Evolutionary conservation across 2,329 filamentous ascomycete genomes (phyloP).

Genomic region (Aspergillus spinulosporus): DNA sequence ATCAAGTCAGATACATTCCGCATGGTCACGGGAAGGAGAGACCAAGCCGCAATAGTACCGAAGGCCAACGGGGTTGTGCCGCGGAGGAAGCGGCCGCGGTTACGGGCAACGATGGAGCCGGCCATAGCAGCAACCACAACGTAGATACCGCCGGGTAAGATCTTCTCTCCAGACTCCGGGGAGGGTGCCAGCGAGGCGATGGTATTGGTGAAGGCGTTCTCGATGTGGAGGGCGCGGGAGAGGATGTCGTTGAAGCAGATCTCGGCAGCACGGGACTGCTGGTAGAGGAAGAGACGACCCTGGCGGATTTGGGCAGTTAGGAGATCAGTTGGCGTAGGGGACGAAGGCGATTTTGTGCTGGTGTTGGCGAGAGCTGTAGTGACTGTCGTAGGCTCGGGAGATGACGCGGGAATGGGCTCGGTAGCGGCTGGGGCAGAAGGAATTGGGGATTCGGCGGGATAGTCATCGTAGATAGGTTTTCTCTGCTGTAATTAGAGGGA

Average conservation of each 20-base stretch:
- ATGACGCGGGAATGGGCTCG: background rate
- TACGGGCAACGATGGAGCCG: slow-evolving; percentile 84
- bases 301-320: slow-evolving; percentile 79
- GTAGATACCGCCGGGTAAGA: slow-evolving; percentile 88
- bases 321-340: slow-evolving; percentile 82
- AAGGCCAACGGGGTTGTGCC: slow-evolving; percentile 74
- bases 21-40: slow-evolving; percentile 85
- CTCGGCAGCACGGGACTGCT: slow-evolving; percentile 72
- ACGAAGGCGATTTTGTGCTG: slow-evolving; percentile 51
- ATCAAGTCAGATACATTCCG: slow-evolving; percentile 80
- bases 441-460: slow-evolving; percentile 29
- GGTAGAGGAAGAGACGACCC: slow-evolving; percentile 77
- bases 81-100: slow-evolving; percentile 81
- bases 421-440: slow-evolving; percentile 26
- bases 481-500: slow-evolving; percentile 25
- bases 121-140: slow-evolving; percentile 94
- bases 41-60: slow-evolving; percentile 79
- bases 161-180: slow-evolving; percentile 78
- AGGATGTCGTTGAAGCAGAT: slow-evolving; percentile 79
- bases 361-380: slow-evolving; percentile 52
- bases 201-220: slow-evolving; percentile 86
- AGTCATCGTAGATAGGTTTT: slow-evolving; percentile 49
- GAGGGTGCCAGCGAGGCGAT: slow-evolving; percentile 84
- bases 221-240: slow-evolving; percentile 77
- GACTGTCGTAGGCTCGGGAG: slow-evolving; percentile 18